A percentile compares a stretch with the other conserved stretches of the same genome.
Conservation (phyloP, 1,284 basidiomycete species). For the Naganishia sp. region DNA sequence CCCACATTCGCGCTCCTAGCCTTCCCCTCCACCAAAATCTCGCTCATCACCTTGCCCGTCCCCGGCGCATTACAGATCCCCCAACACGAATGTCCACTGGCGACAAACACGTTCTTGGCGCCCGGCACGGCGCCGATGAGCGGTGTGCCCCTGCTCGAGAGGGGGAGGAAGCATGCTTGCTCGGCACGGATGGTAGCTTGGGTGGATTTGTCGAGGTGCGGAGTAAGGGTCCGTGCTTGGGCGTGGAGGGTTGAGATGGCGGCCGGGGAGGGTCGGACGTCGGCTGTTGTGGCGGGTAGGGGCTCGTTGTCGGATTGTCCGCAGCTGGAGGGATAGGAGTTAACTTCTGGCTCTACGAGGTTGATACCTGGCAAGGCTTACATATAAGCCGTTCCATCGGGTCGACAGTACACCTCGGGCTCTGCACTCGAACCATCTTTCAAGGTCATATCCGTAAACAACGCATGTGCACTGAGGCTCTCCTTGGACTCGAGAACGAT, state of each 20-base stretch:
- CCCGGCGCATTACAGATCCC: slow-evolving; percentile 58
- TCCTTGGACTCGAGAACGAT: slow-evolving; percentile 54
- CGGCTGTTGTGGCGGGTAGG: slow-evolving; percentile 50
- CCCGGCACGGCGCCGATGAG: slow-evolving; percentile 55
- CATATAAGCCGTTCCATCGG: slow-evolving; percentile 53
- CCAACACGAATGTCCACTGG: slow-evolving; percentile 57
- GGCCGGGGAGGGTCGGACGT: slow-evolving; percentile 50
- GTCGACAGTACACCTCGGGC: slow-evolving; percentile 57
- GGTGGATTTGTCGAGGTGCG: slow-evolving; percentile 45
- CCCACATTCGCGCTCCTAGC: slow-evolving; percentile 58
- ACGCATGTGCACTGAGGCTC: slow-evolving; percentile 48
- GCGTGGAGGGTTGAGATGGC: slow-evolving; percentile 54
- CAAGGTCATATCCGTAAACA: slow-evolving; percentile 61
- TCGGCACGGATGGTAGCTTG: slow-evolving; percentile 39
- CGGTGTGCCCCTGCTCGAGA: slow-evolving; percentile 58
- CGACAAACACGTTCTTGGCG: slow-evolving; percentile 56
- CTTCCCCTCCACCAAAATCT: slow-evolving; percentile 59
- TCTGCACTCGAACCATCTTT: slow-evolving; percentile 52
- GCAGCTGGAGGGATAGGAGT: slow-evolving; percentile 41
- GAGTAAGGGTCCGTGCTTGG: slow-evolving; percentile 56
- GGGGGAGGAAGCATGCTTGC: slow-evolving; percentile 61
- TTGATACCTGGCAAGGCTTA: slow-evolving; percentile 34
- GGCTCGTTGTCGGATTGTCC: slow-evolving; percentile 51
- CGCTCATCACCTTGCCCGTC: slow-evolving; percentile 58
- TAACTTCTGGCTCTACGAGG: neutral